A percentile compares a stretch with the other conserved stretches of the same genome.
Evolutionary conservation across 2,329 filamentous ascomycete species (phyloP).

Genomic region (Chaetomiaceae sp.): DNA sequence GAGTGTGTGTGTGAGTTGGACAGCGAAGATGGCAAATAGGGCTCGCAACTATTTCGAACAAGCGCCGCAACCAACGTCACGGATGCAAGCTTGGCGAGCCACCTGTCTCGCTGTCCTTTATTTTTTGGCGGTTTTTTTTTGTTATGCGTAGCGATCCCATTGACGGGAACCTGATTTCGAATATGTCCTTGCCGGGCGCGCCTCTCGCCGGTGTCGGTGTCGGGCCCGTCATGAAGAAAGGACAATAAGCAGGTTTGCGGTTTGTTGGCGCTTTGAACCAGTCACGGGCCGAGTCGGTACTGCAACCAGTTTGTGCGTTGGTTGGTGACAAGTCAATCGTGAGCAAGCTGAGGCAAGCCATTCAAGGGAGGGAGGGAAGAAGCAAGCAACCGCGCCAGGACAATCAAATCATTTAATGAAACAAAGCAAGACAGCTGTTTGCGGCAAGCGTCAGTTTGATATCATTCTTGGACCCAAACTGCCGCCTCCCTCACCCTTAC

Average conservation of each 20-base stretch:
- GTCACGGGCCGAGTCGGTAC: not conserved
- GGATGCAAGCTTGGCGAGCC: conserved; percentile 9
- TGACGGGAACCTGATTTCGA: not conserved
- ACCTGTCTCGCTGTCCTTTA: not conserved
- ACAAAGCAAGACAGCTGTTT: conserved; percentile 5
- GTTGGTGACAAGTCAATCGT: conserved; percentile 15
- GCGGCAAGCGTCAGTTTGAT: not conserved
- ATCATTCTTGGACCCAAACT: too few relatives aligned
- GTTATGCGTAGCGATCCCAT: not conserved
- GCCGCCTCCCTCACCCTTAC: not conserved
- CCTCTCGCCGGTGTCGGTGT: not conserved
- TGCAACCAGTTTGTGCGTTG: conserved; percentile 7
- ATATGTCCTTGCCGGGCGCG: not conserved
- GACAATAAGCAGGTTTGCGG: conserved; percentile 3
- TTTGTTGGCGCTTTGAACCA: not conserved
- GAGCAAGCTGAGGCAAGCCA: conserved; percentile 3
- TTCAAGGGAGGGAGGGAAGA: not conserved
- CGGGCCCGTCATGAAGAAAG: not conserved
- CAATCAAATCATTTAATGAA: not conserved
- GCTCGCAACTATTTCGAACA: conserved; percentile 2
- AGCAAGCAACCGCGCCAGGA: conserved; percentile 11
- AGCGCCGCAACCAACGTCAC: not conserved
- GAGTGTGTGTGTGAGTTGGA: conserved; percentile 7
- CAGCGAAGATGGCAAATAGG: conserved; percentile 1
- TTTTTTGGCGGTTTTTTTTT: not conserved